These are phyloP conservation scores for Triticum monococcum DNA, from an alignment of 176 grass and related monocot species.

Conservation along the genomic window DNA sequence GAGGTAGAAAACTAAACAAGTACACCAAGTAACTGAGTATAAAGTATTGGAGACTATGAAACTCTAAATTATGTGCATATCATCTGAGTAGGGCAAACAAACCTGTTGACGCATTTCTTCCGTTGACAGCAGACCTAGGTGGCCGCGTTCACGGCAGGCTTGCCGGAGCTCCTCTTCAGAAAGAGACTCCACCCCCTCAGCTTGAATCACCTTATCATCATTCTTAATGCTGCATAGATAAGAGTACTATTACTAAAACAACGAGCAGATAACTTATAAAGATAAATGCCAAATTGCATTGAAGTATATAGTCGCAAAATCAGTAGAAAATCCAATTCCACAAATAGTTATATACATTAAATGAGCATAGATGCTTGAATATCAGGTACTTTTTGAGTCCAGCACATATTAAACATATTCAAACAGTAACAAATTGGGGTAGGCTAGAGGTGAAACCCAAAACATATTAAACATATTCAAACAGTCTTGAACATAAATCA, in stretches of 20 bases:
- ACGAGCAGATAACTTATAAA: not conserved
- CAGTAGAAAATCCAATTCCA: not conserved
- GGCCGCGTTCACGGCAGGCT: slow-evolving; percentile 86
- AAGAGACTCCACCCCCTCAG: slow-evolving; percentile 93
- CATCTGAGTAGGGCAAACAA: slow-evolving; percentile 2
- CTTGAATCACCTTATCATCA: slow-evolving; percentile 95
- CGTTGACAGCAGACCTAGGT: slow-evolving; percentile 82
- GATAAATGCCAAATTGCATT: not conserved
- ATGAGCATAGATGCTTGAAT: slow-evolving; percentile 17
- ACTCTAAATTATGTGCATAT: slow-evolving; percentile 22
- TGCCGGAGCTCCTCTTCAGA: slow-evolving; percentile 96
- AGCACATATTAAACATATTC: not conserved
- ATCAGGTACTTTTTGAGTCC: not conserved
- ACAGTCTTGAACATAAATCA: not conserved
- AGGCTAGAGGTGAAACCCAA: no score
- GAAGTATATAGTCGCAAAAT: slow-evolving; percentile 8
- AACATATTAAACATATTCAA: not conserved
- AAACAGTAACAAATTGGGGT: not conserved
- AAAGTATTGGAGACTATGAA: slow-evolving; percentile 7
- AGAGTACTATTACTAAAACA: slow-evolving; percentile 16
- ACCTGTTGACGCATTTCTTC: slow-evolving; percentile 98
- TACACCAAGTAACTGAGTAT: not conserved
- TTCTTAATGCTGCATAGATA: slow-evolving; percentile 80
- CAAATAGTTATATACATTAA: not conserved
- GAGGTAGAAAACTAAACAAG: not conserved